Evolutionary conservation across 2,329 filamentous ascomycete genomes (phyloP).

Genomic region (Berkeleyomyces rouxiae): DNA sequence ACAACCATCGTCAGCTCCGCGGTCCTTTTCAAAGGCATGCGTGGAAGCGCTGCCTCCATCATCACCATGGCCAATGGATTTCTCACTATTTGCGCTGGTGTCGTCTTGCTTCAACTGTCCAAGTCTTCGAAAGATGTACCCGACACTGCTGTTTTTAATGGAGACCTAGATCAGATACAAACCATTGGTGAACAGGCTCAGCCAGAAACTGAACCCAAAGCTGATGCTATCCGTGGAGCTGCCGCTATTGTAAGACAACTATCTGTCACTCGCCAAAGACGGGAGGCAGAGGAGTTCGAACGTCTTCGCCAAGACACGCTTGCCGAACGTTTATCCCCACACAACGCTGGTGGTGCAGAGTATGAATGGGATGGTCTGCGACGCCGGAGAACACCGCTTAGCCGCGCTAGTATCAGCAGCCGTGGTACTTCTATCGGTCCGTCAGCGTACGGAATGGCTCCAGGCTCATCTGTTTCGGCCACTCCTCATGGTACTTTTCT

Average conservation of each 20-base stretch:
- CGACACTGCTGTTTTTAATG: slow-evolving; percentile 78
- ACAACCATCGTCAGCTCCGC: slow-evolving; percentile 89
- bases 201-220: slow-evolving; percentile 89
- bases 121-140: slow-evolving; percentile 97
- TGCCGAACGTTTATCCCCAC: slow-evolving; percentile 54
- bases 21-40: slow-evolving; percentile 85
- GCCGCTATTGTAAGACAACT: slow-evolving; percentile 76
- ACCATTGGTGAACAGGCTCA: slow-evolving; percentile 92
- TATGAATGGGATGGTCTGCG: slow-evolving; percentile 89
- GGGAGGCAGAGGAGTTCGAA: slow-evolving; percentile 64
- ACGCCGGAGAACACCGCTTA: slow-evolving; percentile 42
- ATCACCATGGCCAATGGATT: slow-evolving; percentile 86
- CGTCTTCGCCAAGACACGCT: slow-evolving; percentile 65
- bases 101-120: slow-evolving; percentile 85
- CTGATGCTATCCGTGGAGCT: slow-evolving; percentile 83
- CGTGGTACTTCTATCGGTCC: slow-evolving; percentile 16
- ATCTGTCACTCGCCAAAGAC: slow-evolving; percentile 56
- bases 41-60: slow-evolving; percentile 65
- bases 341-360: slow-evolving; percentile 50
- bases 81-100: slow-evolving; percentile 80
- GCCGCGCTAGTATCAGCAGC: slow-evolving; percentile 8
- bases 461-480: slow-evolving; percentile 6
- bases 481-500: background rate
- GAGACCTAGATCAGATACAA: slow-evolving; percentile 85
- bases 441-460: slow-evolving; percentile 5